Percentiles rank a stretch among this genome's conserved stretches.
Evolutionary conservation across 805 yeast species (phyloP).

Genomic region (Wickerhamomyces ciferrii): DNA sequence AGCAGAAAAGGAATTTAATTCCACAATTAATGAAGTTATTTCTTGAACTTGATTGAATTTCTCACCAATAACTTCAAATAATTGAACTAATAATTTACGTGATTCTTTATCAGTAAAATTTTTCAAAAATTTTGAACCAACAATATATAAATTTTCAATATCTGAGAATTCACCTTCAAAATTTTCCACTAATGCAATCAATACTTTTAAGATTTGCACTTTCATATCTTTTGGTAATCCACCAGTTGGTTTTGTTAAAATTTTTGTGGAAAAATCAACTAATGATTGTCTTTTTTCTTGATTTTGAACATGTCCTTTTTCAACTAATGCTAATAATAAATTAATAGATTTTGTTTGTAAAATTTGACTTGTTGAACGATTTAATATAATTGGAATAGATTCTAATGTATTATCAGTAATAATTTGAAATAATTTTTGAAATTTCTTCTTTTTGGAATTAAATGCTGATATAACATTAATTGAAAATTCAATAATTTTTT

Average conservation of each 20-base stretch:
- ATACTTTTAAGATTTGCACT: slow-evolving; percentile 49
- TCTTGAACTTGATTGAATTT: slow-evolving; percentile 37
- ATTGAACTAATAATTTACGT: slow-evolving; percentile 53
- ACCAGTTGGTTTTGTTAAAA: slow-evolving; percentile 52
- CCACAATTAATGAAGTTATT: slow-evolving; percentile 50
- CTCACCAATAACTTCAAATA: slow-evolving; percentile 55
- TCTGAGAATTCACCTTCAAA: slow-evolving; percentile 50
- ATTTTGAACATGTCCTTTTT: slow-evolving; percentile 53
- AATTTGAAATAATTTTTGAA: slow-evolving; percentile 43
- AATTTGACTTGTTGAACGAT: slow-evolving; percentile 30
- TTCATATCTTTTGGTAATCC: slow-evolving; percentile 49
- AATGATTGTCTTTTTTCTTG: slow-evolving; percentile 47
- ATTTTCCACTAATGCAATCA: slow-evolving; percentile 48
- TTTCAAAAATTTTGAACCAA: slow-evolving; percentile 54
- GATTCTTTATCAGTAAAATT: slow-evolving; percentile 53
- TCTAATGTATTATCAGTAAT: slow-evolving; percentile 53
- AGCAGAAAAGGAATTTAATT: slow-evolving; percentile 64
- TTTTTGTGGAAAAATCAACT: slow-evolving; percentile 50
- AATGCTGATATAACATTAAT: slow-evolving; percentile 38
- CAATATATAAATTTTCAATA: slow-evolving; percentile 41
- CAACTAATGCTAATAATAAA: slow-evolving; percentile 44
- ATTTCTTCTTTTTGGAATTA: slow-evolving; percentile 37
- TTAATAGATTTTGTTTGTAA: slow-evolving; percentile 49
- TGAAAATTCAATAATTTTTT: slow-evolving; percentile 50
- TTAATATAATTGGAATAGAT: slow-evolving; percentile 44